Evolutionary conservation across 805 yeast genomes (phyloP), one percentile per base, ranked within the genome.

Genomic region (Alloascoidea hylecoeti): DNA sequence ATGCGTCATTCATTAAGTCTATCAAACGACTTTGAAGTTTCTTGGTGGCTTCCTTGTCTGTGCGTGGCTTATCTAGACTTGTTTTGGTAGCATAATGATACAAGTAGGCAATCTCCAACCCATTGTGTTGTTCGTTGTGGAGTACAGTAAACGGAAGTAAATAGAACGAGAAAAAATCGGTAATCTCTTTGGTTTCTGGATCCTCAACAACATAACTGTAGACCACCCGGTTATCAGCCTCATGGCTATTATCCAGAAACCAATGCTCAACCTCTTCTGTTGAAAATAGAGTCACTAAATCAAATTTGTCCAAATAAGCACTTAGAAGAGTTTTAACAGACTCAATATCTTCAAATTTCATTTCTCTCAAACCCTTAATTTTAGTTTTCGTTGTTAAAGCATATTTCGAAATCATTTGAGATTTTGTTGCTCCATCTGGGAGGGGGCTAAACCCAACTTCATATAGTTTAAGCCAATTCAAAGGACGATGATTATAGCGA

Each of bases 161-260:
- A 54, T 86, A 92, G 59, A 82, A 92, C 5, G 96, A 84, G 52
- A 84, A 72, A 55, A 88, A 84, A 57, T 92, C 98, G 6, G 95
- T 77, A 44, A 92, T 74, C 38, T 65, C 64, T 3, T 81, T 80
- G 1, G 52, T 50, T 3, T 50, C 44, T 18, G 51, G 56, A 18
- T 72, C 64, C 30, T 69, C 70, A 34, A 85, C 89, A 4, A 92
- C 96, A 56, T 72, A 89, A 0, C 92, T 59, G 50, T 75, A 73
- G 36, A 89, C 68, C 16, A 83, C 88, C 9, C 36, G 33, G 49
- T 42, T 2, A n/a, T n/a, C n/a, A 32, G 45, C 43, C n/a, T 63
- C 60, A 5, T 61, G 63, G 5, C 47, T 42, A 3, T 56, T 49
- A 9, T 45, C 46, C 43, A 81, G 59, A 38, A 92, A 60, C 94